A percentile compares a stretch with the other conserved stretches of the same genome.
Conservation (phyloP, 208 protist genomes). For the Strigomonas oncopelti region DNA sequence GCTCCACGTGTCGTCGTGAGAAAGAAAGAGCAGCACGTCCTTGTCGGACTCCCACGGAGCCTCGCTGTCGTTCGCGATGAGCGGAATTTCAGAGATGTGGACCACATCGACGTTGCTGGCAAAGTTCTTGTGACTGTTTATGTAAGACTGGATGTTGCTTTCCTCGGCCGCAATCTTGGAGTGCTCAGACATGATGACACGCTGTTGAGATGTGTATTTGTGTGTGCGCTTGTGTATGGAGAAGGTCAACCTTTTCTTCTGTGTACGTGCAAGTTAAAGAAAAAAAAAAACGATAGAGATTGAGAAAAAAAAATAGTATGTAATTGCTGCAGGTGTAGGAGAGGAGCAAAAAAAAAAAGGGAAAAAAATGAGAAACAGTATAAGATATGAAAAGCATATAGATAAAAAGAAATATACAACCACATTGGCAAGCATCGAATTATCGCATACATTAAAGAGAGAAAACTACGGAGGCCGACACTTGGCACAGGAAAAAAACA, state of each 20-base stretch:
- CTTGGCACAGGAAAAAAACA: neutral
- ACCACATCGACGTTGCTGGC: neutral
- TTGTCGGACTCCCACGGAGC: neutral
- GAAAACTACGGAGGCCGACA: neutral
- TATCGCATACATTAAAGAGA: neutral
- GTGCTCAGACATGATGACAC: slow-evolving; percentile 4
- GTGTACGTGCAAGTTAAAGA: neutral
- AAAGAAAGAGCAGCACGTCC: slow-evolving; percentile 29
- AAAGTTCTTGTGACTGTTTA: slow-evolving; percentile 2
- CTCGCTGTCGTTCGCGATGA: slow-evolving; percentile 15
- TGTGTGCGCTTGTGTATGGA: neutral
- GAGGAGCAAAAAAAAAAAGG: slow-evolving; percentile 9
- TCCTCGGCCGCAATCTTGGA: slow-evolving; percentile 8
- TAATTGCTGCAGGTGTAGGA: neutral
- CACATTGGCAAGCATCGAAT: neutral
- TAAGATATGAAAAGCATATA: neutral
- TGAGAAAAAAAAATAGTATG: neutral
- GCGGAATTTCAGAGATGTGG: slow-evolving; percentile 8
- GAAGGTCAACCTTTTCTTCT: neutral
- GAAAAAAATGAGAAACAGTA: neutral
- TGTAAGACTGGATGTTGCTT: slow-evolving; percentile 7
- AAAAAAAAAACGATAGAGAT: neutral
- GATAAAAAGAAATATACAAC: neutral
- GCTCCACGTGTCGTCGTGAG: neutral
- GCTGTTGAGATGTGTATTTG: neutral